A percentile compares a stretch with the other conserved stretches of the same genome.
Evolutionary conservation across 495 filamentous ascomycete species (phyloP).

Genomic region (Tuber magnatum): DNA sequence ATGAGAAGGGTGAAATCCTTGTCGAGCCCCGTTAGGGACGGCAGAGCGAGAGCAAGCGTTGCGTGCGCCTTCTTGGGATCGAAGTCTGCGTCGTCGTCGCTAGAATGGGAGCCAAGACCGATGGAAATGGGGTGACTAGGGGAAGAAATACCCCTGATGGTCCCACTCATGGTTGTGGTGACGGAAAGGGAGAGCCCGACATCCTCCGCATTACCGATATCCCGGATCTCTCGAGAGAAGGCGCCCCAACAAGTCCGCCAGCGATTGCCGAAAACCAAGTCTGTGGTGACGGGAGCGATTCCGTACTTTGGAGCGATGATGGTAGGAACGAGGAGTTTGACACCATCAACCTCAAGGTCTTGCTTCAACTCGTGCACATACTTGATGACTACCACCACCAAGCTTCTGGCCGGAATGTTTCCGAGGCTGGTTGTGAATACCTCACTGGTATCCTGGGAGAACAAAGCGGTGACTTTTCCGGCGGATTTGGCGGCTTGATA

Average conservation of each 20-base stretch:
- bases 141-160: conserved; percentile 55
- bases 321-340: conserved; percentile 59
- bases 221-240: conserved; percentile 21
- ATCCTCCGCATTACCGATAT: conserved; percentile 6
- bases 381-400: conserved; percentile 53
- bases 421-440: conserved; percentile 59
- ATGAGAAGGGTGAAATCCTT: conserved; percentile 53
- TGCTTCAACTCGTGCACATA: conserved; percentile 64
- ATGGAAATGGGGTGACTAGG: conserved; percentile 61
- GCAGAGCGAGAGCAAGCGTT: conserved; percentile 49
- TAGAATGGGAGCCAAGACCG: conserved; percentile 48
- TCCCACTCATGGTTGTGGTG: conserved; percentile 53
- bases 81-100: conserved; percentile 46
- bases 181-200: conserved; percentile 47
- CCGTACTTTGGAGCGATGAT: conserved; percentile 59
- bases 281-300: conserved; percentile 14
- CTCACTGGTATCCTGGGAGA: conserved; percentile 57
- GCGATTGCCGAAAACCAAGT: background rate
- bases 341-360: conserved; percentile 55
- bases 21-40: conserved; percentile 45
- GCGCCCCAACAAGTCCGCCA: conserved; percentile 24
- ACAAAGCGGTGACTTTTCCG: conserved; percentile 55
- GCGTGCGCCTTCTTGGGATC: conserved; percentile 55
- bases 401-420: conserved; percentile 51
- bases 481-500: conserved; percentile 52